These are phyloP conservation scores for Cystobasidium tubakii DNA, from an alignment of 768 basidiomycete genomes.

Conservation along the genomic window DNA sequence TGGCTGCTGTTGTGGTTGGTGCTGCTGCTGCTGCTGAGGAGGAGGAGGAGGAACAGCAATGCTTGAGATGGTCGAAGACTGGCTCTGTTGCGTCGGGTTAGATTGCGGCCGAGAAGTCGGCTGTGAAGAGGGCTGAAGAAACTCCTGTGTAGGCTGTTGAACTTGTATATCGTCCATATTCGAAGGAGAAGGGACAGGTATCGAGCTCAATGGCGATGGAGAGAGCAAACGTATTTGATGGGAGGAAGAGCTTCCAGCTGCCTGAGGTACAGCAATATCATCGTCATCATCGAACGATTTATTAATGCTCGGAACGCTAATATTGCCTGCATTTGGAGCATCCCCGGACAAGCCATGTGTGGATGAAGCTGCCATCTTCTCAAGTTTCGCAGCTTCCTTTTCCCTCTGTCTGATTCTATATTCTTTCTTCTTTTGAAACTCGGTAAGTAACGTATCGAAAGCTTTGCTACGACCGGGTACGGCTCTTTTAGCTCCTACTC, in stretches of 20 bases:
- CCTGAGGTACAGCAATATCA: slow-evolving; percentile 8
- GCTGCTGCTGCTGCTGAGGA: neutral
- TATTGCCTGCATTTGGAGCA: neutral
- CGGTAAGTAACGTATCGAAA: slow-evolving; percentile 80
- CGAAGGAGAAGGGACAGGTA: neutral
- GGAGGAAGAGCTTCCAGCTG: neutral
- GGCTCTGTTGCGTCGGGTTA: neutral
- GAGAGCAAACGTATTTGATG: neutral
- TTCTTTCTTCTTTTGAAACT: slow-evolving; percentile 52
- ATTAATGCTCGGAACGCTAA: neutral
- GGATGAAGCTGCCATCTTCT: neutral
- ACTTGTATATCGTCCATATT: neutral
- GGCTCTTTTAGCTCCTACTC: slow-evolving; percentile 90
- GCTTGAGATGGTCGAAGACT: neutral
- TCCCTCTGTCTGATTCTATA: neutral
- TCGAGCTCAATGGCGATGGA: neutral
- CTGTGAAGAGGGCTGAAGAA: neutral
- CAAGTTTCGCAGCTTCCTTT: neutral
- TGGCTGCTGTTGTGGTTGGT: neutral
- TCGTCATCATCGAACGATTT: neutral
- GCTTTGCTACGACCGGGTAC: slow-evolving; percentile 75
- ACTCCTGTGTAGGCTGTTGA: neutral
- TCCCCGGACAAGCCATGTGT: neutral
- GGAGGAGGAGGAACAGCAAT: neutral
- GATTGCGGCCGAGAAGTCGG: neutral